Evolutionary conservation across 257 asterid genomes (phyloP), one percentile per base, ranked within the genome.

Genomic region (Capsicum chinense): DNA sequence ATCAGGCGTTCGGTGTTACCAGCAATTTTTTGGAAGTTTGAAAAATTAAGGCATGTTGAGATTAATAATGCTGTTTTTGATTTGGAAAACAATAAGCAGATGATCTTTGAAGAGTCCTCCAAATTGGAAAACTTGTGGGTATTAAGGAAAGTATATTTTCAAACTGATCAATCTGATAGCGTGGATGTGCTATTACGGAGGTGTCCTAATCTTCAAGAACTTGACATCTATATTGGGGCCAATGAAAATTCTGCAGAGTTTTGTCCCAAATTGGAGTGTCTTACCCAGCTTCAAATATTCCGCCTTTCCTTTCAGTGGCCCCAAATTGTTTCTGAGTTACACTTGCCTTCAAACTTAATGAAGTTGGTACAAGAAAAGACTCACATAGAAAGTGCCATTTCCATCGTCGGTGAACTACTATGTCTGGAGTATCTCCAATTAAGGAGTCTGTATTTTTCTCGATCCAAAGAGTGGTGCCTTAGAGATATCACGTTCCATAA

Each of bases 371-470:
- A 44, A 8, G 0, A 0, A 1, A 3, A 9, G 79, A 0, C 2
- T 70, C 79, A 0, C 4, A 9, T 9, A 4, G 79, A 4, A 7
- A 44, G 15, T 0, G 9, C 9, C 0, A 17, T 44, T 44, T 11
- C 54, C 78, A 15, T 39, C 13, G 8, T 69, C 2, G 33, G 3
- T 1, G 9, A 2, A 70, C 57, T 17, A 10, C 79, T 56, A 69
- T 8, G 33, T 6, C 35, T 69, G 8, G 56, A 69, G 35, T 9
- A 44, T 70, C 79, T 70, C 9, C 0, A 44, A 42, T 44, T 70
- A 17, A 50, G 56, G 0, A 3, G 3, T 1, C 0, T 0, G 9
- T 9, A 0, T 0, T 0, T 59, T 59, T 2, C 7, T 16, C 5
- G 8, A 0, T 17, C 5, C 7, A 5, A 14, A 59, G 66, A 59